These are phyloP conservation scores for Leishmania braziliensis DNA, from an alignment of 208 protist genomes.

Conservation along the genomic window DNA sequence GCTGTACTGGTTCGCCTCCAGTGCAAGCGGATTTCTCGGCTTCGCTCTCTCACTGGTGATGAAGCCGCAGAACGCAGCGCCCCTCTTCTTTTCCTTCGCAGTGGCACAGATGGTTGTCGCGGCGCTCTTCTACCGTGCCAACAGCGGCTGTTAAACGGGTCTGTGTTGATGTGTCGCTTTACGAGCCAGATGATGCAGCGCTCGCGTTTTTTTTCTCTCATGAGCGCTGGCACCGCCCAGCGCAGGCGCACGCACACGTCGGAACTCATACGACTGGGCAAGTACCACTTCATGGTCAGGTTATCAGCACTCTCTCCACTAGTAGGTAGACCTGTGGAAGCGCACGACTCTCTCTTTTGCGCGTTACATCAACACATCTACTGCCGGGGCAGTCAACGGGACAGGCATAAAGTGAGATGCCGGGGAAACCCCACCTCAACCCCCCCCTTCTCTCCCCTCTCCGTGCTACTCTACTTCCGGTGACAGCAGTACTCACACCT, in stretches of 20 bases:
- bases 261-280: not conserved
- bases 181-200: not conserved
- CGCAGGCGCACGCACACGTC: not conserved
- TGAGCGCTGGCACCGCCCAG: not conserved
- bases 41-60: conserved; percentile 64
- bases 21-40: conserved; percentile 63
- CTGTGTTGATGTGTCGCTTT: not conserved
- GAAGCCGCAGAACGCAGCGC: conserved; percentile 46
- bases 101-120: conserved; percentile 39
- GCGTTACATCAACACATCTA: not conserved
- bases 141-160: conserved; percentile 12
- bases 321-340: not conserved
- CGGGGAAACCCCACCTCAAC: not conserved
- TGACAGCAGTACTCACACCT: not conserved
- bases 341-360: not conserved
- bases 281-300: not conserved
- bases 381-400: not conserved
- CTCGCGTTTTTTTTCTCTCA: not conserved
- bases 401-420: too few relatives aligned
- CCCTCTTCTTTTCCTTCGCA: conserved; percentile 55
- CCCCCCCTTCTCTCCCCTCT: not conserved
- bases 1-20: conserved; percentile 67
- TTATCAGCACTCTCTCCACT: not conserved
- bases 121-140: conserved; percentile 44
- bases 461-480: not conserved